A percentile compares a stretch with the other conserved stretches of the same genome.
phyloP scores from a whole-genome alignment of 352 stramenopile species.

The Saprolegnia parasitica region DNA sequence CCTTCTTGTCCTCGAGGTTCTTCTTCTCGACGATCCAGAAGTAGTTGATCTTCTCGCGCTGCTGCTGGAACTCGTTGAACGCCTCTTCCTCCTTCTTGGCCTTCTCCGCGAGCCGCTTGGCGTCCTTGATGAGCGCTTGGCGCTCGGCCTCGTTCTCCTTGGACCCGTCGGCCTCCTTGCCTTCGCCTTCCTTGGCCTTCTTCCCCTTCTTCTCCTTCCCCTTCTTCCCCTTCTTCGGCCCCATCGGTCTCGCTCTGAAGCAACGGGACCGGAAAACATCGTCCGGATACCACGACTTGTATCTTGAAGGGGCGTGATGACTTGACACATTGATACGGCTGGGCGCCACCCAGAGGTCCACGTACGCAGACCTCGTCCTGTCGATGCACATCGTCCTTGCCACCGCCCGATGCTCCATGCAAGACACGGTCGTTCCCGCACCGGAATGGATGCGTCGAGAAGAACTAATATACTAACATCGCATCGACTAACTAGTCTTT shows the following conservation, averaged over 20 bases:
- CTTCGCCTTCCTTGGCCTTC: conserved; percentile 40
- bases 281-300: background rate
- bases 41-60: conserved; percentile 95
- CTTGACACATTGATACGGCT: background rate
- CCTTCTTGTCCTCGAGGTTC: conserved; percentile 91
- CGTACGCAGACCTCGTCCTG: no score
- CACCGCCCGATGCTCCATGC: no score
- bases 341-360: no score
- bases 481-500: background rate
- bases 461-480: no score
- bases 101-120: conserved; percentile 69
- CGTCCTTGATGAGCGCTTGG: conserved; percentile 65
- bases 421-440: no score
- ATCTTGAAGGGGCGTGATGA: background rate
- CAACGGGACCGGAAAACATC: background rate
- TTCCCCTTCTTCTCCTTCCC: conserved; percentile 32
- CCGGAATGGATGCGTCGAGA: no score
- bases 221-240: conserved; percentile 56
- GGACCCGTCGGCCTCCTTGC: conserved; percentile 58
- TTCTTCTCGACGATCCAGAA: conserved; percentile 98
- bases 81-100: conserved; percentile 86
- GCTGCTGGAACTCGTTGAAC: conserved; percentile 95
- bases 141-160: conserved; percentile 65
- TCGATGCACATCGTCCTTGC: no score
- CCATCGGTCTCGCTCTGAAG: conserved; percentile 11